A percentile compares a stretch with the other conserved stretches of the same genome.
phyloP scores from a whole-genome alignment of 2,329 filamentous ascomycete genomes.

The Clarireedia paspali region DNA sequence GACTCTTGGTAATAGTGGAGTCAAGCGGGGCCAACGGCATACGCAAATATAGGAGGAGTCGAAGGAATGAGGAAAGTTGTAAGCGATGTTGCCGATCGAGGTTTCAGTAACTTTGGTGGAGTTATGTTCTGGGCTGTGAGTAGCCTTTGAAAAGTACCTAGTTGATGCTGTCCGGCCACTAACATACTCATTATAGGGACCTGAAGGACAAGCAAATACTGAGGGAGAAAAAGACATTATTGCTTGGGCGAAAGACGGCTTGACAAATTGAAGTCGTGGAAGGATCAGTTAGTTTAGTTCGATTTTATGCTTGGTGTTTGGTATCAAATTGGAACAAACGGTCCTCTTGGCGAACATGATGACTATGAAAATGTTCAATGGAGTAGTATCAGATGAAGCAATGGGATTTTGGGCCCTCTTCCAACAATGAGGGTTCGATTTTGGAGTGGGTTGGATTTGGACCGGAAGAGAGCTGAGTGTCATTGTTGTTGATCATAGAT shows the following conservation, averaged over 20 bases:
- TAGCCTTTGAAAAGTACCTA: background rate
- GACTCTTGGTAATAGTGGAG: slow-evolving; percentile 11
- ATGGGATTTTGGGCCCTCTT: too few relatives aligned
- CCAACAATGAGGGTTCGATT: too few relatives aligned
- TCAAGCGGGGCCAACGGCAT: slow-evolving; percentile 28
- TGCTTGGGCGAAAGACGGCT: slow-evolving; percentile 19
- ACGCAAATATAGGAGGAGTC: slow-evolving; percentile 22
- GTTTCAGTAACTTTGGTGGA: slow-evolving; percentile 30
- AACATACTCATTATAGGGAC: background rate
- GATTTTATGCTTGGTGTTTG: too few relatives aligned
- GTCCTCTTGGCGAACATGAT: too few relatives aligned
- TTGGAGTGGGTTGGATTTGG: too few relatives aligned
- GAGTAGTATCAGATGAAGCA: too few relatives aligned
- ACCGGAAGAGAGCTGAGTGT: too few relatives aligned
- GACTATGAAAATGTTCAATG: too few relatives aligned
- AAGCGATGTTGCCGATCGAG: slow-evolving; percentile 25
- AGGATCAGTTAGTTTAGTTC: too few relatives aligned
- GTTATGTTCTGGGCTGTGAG: slow-evolving; percentile 33
- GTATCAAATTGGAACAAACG: too few relatives aligned
- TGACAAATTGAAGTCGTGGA: slow-evolving; percentile 1
- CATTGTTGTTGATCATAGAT: too few relatives aligned
- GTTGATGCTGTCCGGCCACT: background rate
- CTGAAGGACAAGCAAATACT: slow-evolving; percentile 23
- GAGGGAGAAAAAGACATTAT: slow-evolving; percentile 23
- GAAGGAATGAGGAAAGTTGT: slow-evolving; percentile 25